phyloP scores from a whole-genome alignment of 495 filamentous ascomycete species.

The Penicillium flavigenum region DNA sequence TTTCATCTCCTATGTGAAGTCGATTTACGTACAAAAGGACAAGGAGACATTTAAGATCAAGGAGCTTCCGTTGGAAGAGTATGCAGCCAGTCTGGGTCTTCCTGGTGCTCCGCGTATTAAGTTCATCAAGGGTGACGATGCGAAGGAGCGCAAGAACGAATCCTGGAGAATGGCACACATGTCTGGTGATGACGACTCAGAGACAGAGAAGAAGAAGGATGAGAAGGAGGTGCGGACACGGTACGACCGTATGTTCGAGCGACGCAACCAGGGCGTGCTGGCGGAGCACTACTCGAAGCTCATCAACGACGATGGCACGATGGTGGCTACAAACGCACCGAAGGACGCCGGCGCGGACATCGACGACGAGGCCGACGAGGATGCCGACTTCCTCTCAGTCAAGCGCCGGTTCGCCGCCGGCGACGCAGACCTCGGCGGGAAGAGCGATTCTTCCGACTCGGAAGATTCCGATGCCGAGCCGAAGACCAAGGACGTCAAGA shows the following conservation, averaged over 20 bases:
- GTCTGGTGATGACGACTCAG: conserved; percentile 54
- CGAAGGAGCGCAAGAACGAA: conserved; percentile 84
- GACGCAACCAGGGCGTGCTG: conserved; percentile 91
- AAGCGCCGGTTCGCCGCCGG: conserved; percentile 73
- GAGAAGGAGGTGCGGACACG: conserved; percentile 81
- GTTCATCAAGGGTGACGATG: conserved; percentile 83
- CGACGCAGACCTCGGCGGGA: conserved; percentile 34
- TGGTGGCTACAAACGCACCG: conserved; percentile 34
- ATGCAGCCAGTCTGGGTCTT: conserved; percentile 78
- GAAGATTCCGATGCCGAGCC: conserved; percentile 23
- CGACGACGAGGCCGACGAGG: conserved; percentile 55
- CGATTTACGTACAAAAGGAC: conserved; percentile 84
- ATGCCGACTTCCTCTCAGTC: conserved; percentile 82
- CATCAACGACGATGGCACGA: conserved; percentile 62
- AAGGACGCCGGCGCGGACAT: conserved; percentile 32
- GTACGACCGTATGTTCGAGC: conserved; percentile 95
- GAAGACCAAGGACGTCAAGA: conserved; percentile 29
- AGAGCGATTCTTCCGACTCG: conserved; percentile 20
- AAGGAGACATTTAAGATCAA: conserved; percentile 86
- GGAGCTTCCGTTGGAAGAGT: conserved; percentile 78
- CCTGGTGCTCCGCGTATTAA: conserved; percentile 89
- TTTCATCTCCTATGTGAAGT: conserved; percentile 83
- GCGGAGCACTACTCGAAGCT: conserved; percentile 88
- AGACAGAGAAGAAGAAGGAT: conserved; percentile 51
- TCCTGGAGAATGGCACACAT: conserved; percentile 56